Percentiles rank a stretch among this genome's conserved stretches.
These are phyloP conservation scores for Colletotrichum abscissum DNA, from an alignment of 2,329 filamentous ascomycete genomes.

Conservation along the genomic window DNA sequence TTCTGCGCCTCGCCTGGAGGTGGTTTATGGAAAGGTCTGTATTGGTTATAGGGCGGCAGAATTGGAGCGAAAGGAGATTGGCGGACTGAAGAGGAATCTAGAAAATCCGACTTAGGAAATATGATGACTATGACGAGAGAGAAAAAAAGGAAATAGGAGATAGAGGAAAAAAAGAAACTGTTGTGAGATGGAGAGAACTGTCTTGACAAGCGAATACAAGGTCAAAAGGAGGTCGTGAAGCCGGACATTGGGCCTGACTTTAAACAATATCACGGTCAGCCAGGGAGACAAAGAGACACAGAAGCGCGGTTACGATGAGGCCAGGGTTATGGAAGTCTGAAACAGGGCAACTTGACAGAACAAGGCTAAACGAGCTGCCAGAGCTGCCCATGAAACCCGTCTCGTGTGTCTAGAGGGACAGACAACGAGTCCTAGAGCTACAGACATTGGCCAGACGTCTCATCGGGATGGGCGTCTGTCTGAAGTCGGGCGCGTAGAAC, in stretches of 20 bases:
- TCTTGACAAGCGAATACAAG: slow-evolving; percentile 38
- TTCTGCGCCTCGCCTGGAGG: slow-evolving; percentile 36
- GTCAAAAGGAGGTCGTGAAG: slow-evolving; percentile 30
- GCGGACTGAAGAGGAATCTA: slow-evolving; percentile 24
- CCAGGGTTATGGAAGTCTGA: slow-evolving; percentile 37
- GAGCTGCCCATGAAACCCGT: slow-evolving; percentile 61
- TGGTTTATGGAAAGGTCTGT: slow-evolving; percentile 1
- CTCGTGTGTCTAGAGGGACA: slow-evolving; percentile 61
- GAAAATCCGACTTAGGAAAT: slow-evolving; percentile 32
- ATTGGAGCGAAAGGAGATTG: slow-evolving; percentile 26
- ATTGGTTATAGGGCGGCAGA: neutral
- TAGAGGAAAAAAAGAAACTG: slow-evolving; percentile 40
- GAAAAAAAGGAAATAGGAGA: slow-evolving; percentile 39
- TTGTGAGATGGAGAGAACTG: slow-evolving; percentile 36
- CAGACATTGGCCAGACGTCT: slow-evolving; percentile 62
- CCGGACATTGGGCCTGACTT: slow-evolving; percentile 36
- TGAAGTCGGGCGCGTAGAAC: slow-evolving; percentile 59
- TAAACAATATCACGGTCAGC: slow-evolving; percentile 32
- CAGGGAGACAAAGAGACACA: slow-evolving; percentile 34
- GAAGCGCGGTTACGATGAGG: slow-evolving; percentile 40
- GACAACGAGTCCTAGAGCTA: slow-evolving; percentile 47
- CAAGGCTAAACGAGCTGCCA: slow-evolving; percentile 39
- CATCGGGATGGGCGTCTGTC: slow-evolving; percentile 58
- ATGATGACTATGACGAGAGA: slow-evolving; percentile 20
- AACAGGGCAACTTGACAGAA: slow-evolving; percentile 40